phyloP scores from a whole-genome alignment of 192 early-diverging fungal species.

The Entomortierella lignicola region DNA sequence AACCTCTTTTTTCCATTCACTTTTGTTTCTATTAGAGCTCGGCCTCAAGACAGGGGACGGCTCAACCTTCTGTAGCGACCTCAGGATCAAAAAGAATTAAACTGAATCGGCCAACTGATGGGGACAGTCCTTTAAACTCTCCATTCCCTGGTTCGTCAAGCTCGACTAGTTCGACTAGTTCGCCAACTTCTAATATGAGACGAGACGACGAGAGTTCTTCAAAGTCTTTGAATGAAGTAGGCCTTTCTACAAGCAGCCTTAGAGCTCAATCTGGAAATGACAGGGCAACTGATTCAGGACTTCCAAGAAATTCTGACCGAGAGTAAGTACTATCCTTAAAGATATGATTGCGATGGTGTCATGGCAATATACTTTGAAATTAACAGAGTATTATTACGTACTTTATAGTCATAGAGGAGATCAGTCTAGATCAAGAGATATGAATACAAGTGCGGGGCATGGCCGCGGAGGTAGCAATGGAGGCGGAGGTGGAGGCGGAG shows the following conservation, averaged over 20 bases:
- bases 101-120: conserved; percentile 30
- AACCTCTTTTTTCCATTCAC: background rate
- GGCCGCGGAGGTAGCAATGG: background rate
- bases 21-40: background rate
- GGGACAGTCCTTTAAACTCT: conserved; percentile 12
- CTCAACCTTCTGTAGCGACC: background rate
- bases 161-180: conserved; percentile 7
- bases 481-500: conserved; percentile 2
- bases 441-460: background rate
- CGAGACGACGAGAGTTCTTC: conserved; percentile 7
- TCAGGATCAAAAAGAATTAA: conserved; percentile 37
- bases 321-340: conserved; percentile 14
- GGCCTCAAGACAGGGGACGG: background rate
- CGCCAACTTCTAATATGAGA: conserved; percentile 7
- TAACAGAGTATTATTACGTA: too few species aligned
- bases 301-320: conserved; percentile 9
- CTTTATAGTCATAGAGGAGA: conserved; percentile 13
- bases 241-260: conserved; percentile 22
- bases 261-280: conserved; percentile 7
- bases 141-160: background rate
- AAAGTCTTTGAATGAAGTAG: background rate
- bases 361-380: too few species aligned
- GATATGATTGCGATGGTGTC: too few species aligned
- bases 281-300: background rate
- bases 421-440: conserved; percentile 14